Base-by-base conservation (phyloP, 2,329 filamentous ascomycete species). In the Dactylellina sp. region DNA sequence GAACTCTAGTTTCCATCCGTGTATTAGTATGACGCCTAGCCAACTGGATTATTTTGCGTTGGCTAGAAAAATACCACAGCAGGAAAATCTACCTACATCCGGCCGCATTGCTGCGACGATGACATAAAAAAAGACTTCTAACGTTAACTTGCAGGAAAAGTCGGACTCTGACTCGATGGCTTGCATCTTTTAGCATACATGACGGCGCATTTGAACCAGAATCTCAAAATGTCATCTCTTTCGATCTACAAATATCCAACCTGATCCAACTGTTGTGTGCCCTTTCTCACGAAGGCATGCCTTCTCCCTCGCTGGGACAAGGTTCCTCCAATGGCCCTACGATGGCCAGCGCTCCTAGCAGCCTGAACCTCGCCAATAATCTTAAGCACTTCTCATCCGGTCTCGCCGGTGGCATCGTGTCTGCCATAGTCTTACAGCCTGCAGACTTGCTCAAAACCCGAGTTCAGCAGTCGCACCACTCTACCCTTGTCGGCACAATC, bases 391-490 rank as follows among this genome's bases (percentile, higher is more conserved):
- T 98, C 81, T 82, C 89, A 77, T 94, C 93, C 76, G 95, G 95
- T 76, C 87, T 98, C 64, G 88, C 88, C 79, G 97, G 93, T 6
- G 95, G 95, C 78, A 86, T 96, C 56, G 87, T 92, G 76, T 95
- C 93, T 59, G 93, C 95, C 63, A 89, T 96, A 71, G 88, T 98
- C 63, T 87, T 99, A 14, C 95, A 99, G 82, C 95, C 95, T 24
- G 91, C 95, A 79, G 95, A 99, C 82, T 89, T 99, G 2, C 88
- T 99, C 80, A 99, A 99, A 82, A 99, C 95, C 28, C 90, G 95
- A 50, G 89, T 98, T 42, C 95, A 99, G 81, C 95, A 98, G 81
- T 92, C 91, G 35, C 70, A 68, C 32, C 50, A 61, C 37, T 76
- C 76, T 32, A 88, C 92, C 1, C 86, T 98, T 66, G 81, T 87